phyloP scores from a whole-genome alignment of 2,329 filamentous ascomycete genomes.

The Epichloe gansuensis region DNA sequence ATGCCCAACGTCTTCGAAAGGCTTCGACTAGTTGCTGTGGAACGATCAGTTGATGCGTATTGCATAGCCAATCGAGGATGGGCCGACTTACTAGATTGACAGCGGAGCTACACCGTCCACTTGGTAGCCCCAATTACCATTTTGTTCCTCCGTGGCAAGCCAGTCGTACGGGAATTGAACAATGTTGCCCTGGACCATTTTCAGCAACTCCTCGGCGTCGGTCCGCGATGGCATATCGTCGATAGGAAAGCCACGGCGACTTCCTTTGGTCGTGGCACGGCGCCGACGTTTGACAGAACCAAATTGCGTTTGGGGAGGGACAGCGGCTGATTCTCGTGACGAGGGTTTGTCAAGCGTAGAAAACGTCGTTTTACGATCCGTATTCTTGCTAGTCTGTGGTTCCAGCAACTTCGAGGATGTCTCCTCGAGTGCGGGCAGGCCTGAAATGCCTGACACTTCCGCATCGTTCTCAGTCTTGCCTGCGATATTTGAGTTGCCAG shows the following conservation, averaged over 20 bases:
- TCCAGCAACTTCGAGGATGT: conserved; percentile 20
- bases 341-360: conserved; percentile 38
- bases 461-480: neutral
- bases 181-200: conserved; percentile 73
- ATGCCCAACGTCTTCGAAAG: neutral
- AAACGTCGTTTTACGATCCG: conserved; percentile 43
- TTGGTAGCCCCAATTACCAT: conserved; percentile 92
- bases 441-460: conserved; percentile 23
- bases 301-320: conserved; percentile 19
- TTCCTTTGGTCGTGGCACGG: conserved; percentile 57
- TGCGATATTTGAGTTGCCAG: conserved; percentile 26
- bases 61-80: too few species aligned
- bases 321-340: conserved; percentile 19
- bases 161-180: conserved; percentile 95
- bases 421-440: conserved; percentile 36
- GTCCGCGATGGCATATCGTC: conserved; percentile 66
- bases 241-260: conserved; percentile 47
- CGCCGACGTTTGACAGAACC: conserved; percentile 49
- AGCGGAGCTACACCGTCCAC: conserved; percentile 91
- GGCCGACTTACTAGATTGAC: conserved; percentile 75
- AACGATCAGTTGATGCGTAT: neutral
- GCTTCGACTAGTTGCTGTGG: neutral
- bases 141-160: conserved; percentile 80
- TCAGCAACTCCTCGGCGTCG: conserved; percentile 71
- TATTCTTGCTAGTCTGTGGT: conserved; percentile 24